These are phyloP conservation scores for Sordariomycetes sp. DNA, from an alignment of 2,329 filamentous ascomycete genomes.

Conservation along the genomic window DNA sequence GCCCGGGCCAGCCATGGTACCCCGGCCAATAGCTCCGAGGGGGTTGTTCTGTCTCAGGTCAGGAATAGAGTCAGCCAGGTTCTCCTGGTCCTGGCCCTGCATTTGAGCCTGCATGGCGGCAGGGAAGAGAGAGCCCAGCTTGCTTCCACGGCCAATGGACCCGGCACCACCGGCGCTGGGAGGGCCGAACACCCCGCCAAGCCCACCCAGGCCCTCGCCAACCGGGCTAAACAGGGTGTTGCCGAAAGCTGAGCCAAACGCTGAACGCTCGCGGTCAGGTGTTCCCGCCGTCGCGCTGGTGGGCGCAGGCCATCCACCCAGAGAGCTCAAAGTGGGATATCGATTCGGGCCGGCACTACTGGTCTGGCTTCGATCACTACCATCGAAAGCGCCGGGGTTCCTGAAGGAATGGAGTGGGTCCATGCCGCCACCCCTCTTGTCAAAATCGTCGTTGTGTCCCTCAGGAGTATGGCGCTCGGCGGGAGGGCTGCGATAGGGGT, in stretches of 20 bases:
- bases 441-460: slow-evolving; percentile 40
- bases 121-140: slow-evolving; percentile 80
- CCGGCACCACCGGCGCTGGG: slow-evolving; percentile 40
- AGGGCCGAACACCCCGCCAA: slow-evolving; percentile 62
- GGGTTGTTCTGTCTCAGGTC: slow-evolving; percentile 52
- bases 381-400: slow-evolving; percentile 40
- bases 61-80: slow-evolving; percentile 42
- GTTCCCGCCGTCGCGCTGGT: slow-evolving; percentile 50
- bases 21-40: slow-evolving; percentile 57
- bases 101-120: slow-evolving; percentile 85
- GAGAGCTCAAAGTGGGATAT: slow-evolving; percentile 51
- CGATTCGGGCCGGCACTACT: slow-evolving; percentile 76
- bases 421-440: slow-evolving; percentile 33
- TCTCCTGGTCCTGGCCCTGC: slow-evolving; percentile 60
- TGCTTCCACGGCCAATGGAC: slow-evolving; percentile 63
- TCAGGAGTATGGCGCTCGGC: slow-evolving; percentile 62
- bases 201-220: slow-evolving; percentile 63
- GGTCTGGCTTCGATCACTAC: slow-evolving; percentile 84
- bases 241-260: slow-evolving; percentile 54
- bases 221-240: slow-evolving; percentile 71
- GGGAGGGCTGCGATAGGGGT: slow-evolving; percentile 87
- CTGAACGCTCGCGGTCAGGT: slow-evolving; percentile 53
- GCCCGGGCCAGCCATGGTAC: slow-evolving; percentile 39
- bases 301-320: slow-evolving; percentile 52
- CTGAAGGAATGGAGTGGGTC: not conserved